A percentile compares a stretch with the other conserved stretches of the same genome.
Evolutionary conservation across 176 grass and related monocot species (phyloP).

Genomic region (Themeda triandra): DNA sequence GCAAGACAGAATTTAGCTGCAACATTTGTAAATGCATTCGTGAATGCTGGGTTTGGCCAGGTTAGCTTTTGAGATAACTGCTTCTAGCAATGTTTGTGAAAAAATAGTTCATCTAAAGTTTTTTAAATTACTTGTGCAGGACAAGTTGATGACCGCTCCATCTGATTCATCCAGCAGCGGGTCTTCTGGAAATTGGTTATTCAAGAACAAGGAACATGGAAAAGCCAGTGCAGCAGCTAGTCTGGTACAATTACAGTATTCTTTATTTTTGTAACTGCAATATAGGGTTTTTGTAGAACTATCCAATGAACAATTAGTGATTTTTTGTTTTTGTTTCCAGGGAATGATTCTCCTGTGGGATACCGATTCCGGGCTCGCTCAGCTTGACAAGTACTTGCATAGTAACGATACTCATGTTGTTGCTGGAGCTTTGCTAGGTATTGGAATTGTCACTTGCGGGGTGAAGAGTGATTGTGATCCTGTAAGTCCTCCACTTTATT

Average conservation of each 20-base stretch:
- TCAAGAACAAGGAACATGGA: slow-evolving; percentile 98
- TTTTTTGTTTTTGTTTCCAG: slow-evolving; percentile 36
- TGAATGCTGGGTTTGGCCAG: slow-evolving; percentile 99
- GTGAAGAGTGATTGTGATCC: slow-evolving; percentile 98
- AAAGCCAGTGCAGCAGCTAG: slow-evolving; percentile 95
- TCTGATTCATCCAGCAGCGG: slow-evolving; percentile 80
- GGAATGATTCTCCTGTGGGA: slow-evolving; percentile 99
- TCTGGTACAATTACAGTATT: slow-evolving; percentile 51
- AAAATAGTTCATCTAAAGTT: slow-evolving; percentile 10
- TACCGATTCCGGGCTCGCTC: slow-evolving; percentile 79
- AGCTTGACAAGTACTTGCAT: slow-evolving; percentile 93
- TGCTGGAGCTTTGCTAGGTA: slow-evolving; percentile 91
- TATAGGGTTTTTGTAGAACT: not conserved
- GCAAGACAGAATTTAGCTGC: slow-evolving; percentile 94
- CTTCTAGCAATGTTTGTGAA: not conserved
- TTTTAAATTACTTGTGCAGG: slow-evolving; percentile 47
- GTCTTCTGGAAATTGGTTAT: slow-evolving; percentile 89
- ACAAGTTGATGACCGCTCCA: slow-evolving; percentile 88
- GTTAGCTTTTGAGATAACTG: slow-evolving; percentile 36
- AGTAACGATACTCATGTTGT: slow-evolving; percentile 91
- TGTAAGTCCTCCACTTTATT: slow-evolving; percentile 44
- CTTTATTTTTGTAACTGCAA: not conserved
- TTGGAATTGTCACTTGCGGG: slow-evolving; percentile 85
- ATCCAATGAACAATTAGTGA: not conserved
- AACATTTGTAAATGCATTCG: slow-evolving; percentile 99